Base-by-base conservation (phyloP, 208 protist genomes). In the Acanthamoeba culbertsoni region DNA sequence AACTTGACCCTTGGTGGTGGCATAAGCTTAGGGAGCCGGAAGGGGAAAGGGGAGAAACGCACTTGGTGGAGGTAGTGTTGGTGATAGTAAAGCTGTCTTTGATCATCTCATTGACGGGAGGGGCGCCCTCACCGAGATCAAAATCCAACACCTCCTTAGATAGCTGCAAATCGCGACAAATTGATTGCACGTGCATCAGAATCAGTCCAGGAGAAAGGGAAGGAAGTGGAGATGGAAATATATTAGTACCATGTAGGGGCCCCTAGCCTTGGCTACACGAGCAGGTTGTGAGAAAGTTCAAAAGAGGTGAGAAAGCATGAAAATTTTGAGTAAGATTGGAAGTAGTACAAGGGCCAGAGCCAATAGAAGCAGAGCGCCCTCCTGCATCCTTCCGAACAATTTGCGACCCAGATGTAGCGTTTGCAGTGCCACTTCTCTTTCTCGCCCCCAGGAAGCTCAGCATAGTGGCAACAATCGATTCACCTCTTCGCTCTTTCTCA, bases 1-100 rank as follows among this genome's bases (percentile, higher is more conserved):
- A 91, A 91, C 84, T 71, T 65, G 51, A 91, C 43, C 84, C 43
- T n/a, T 90, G n/a, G 16, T 86, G 75, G 48, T 55, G 71, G n/a
- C n/a, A n/a, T n/a, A n/a, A 63, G 20, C 31, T 5, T 14, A 63
- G 20, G 20, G 55, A 33, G 20, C 23, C 5, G 55, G 55, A 28
- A n/a, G 20, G 31, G 37, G 18, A 23, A 35, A 26, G 3, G n/a
- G 63, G 4, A 23, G 43, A 6, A 10, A 10, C 23, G 63, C 23
- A 75, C 63, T 75, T 75, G 8, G 28, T 42, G 3, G 63, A 3
- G 37, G 75, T 59, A 26, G 40, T 86, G 46, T 86, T 86, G 16
- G 75, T 86, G 42, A 86, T 48, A 43, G n/a, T 55, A 43, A 86
- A 86, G 16, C 14, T 48, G 75, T 86, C 75, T n/a, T 57, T 86